Conservation (phyloP, 163 green algal genomes). For the Smithsoniella earleae region DNA sequence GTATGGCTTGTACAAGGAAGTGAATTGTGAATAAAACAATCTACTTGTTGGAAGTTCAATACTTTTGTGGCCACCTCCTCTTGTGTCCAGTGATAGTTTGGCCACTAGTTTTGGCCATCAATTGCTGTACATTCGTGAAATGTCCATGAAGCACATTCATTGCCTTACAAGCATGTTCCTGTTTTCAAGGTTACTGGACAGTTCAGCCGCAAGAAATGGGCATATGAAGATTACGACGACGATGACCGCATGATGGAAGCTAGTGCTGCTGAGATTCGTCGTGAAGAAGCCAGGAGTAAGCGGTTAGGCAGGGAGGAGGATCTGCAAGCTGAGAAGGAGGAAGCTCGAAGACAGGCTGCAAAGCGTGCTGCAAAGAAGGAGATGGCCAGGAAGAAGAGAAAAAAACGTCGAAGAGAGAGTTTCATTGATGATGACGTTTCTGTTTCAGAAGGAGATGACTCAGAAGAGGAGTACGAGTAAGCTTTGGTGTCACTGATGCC, state of each 20-base stretch:
- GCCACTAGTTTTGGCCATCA: no score
- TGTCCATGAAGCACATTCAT: no score
- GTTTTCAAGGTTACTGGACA: not conserved
- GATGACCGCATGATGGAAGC: slow-evolving; percentile 29
- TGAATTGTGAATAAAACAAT: no score
- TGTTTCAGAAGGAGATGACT: not conserved
- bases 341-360: not conserved
- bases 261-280: not conserved
- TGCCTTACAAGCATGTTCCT: not conserved
- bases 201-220: not conserved
- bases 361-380: slow-evolving; percentile 6
- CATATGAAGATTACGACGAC: not conserved
- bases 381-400: not conserved
- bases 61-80: no score
- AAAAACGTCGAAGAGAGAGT: not conserved
- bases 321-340: not conserved
- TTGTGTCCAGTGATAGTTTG: no score
- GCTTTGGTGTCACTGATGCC: not conserved
- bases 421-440: slow-evolving; percentile 7
- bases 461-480: slow-evolving; percentile 1
- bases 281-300: slow-evolving; percentile 8
- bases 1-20: no score
- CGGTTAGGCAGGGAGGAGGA: slow-evolving; percentile 13
- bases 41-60: no score
- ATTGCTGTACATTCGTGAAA: no score